Evolutionary conservation across 768 basidiomycete genomes (phyloP), one percentile per base, ranked within the genome.

Genomic region (Cystofilobasidium capitatum): DNA sequence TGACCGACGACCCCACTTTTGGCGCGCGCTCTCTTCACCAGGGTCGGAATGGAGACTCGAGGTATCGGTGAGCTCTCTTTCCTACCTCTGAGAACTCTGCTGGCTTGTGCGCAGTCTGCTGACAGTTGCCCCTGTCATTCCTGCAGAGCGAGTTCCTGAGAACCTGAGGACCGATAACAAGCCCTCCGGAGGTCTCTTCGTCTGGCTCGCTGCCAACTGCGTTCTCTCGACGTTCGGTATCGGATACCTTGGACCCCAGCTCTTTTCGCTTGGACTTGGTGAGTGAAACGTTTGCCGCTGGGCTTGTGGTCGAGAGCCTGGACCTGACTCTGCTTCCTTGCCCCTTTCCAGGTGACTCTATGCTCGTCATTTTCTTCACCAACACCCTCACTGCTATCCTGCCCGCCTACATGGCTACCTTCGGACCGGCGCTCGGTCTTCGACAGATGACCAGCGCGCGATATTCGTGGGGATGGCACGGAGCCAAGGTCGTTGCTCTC

Each of bases 361-460:
- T 54, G 57, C 61, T 68, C 54, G 31, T 40, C 54, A 62, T 69
- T 31, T 33, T 61, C 31, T 59, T 69, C 39, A 51, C 62, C 57
- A 69, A 65, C 26, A 49, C 35, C 42, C 37, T 64, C 58, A 58
- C 68, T 14, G 40, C 57, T 39, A 24, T 47, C 37, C 57, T 69
- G 3, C 68, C 68, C 10, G 68, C 68, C 20, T 69, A 69, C 58
- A 51, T 61, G 49, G 66, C 66, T 10, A 61, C 63, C 9, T 69
- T 79, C 71, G 80, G 80, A 45, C 76, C 77, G 39, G 74, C 75
- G 49, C 78, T 76, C 65, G 80, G 78, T 45, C 75, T 81, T 9
- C 77, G 81, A 1, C 80, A 81, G 62, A 79, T 81, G 80, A 79
- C 78, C 13, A 70, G 75, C 33, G 76, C 79, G 35, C 76, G 81